phyloP scores from a whole-genome alignment of 306 rosid species.

The Adenanthera pavonina region DNA sequence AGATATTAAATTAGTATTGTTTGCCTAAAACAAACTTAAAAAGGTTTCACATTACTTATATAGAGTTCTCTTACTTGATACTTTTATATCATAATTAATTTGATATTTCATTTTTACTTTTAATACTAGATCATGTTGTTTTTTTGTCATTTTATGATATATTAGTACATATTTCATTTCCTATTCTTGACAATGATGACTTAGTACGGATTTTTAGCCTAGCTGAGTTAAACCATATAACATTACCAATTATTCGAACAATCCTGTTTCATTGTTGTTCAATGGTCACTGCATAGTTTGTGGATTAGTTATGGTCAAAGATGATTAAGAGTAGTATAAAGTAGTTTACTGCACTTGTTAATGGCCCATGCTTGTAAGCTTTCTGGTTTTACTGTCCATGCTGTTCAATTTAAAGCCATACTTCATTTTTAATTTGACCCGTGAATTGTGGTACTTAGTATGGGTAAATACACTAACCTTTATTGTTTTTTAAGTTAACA shows the following conservation, averaged over 20 bases:
- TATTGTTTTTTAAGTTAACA: background rate
- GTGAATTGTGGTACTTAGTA: constrained; percentile 20
- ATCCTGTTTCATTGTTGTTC: background rate
- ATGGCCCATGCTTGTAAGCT: constrained; percentile 20
- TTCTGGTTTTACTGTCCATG: constrained; percentile 1
- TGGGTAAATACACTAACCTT: background rate
- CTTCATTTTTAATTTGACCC: background rate
- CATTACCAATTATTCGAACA: background rate
- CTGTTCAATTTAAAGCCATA: constrained; percentile 4
- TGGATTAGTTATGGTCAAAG: background rate
- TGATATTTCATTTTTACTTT: background rate
- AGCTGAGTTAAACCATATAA: background rate
- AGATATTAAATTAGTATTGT: background rate
- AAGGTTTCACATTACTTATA: background rate
- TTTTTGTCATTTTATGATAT: background rate
- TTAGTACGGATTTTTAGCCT: background rate
- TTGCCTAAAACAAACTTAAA: no score
- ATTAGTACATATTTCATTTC: background rate
- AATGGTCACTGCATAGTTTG: background rate
- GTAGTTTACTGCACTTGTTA: constrained; percentile 1
- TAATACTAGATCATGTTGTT: background rate
- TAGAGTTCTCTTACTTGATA: background rate
- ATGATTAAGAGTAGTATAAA: background rate
- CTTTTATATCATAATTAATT: background rate
- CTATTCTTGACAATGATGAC: constrained; percentile 1